Evolutionary conservation across 148 eudicot species (phyloP).

Genomic region (Nepenthes mirabilis): DNA sequence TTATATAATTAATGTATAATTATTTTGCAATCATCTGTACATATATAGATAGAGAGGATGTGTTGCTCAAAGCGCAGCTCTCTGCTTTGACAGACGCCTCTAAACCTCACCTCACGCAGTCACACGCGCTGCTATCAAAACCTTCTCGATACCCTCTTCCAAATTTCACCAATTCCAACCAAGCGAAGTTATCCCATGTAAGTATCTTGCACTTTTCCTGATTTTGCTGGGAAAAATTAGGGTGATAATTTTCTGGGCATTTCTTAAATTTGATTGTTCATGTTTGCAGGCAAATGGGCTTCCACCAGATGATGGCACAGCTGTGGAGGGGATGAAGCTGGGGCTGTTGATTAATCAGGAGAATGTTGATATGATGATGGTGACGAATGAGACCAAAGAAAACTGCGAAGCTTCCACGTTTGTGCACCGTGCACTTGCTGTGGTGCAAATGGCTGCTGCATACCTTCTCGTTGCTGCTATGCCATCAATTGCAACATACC

Average conservation of each 20-base stretch:
- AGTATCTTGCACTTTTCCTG: slow-evolving; percentile 9
- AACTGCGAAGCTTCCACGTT: slow-evolving; percentile 68
- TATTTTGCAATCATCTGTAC: too few relatives aligned
- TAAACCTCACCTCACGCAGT: too few relatives aligned
- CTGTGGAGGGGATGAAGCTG: slow-evolving; percentile 16
- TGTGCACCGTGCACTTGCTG: slow-evolving; percentile 91
- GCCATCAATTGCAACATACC: slow-evolving; percentile 97
- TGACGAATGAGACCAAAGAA: slow-evolving; percentile 64
- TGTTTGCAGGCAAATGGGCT: slow-evolving; percentile 5
- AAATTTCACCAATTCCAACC: slow-evolving; percentile 17
- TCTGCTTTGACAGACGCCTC: too few relatives aligned
- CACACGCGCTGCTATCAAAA: too few relatives aligned
- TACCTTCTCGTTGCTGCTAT: slow-evolving; percentile 91
- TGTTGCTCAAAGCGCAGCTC: too few relatives aligned
- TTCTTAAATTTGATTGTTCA: background rate
- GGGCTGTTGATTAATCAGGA: slow-evolving; percentile 44
- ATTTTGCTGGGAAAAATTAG: background rate
- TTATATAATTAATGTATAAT: too few relatives aligned
- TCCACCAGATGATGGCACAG: background rate
- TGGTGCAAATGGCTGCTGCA: slow-evolving; percentile 46
- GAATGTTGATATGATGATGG: slow-evolving; percentile 30
- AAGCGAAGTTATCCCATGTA: slow-evolving; percentile 28
- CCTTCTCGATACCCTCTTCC: background rate
- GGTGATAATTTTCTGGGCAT: background rate
- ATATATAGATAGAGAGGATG: too few relatives aligned